Evolutionary conservation across 345 rosid genomes (phyloP), one percentile per base, ranked within the genome.

Genomic region (Populus deltoides): DNA sequence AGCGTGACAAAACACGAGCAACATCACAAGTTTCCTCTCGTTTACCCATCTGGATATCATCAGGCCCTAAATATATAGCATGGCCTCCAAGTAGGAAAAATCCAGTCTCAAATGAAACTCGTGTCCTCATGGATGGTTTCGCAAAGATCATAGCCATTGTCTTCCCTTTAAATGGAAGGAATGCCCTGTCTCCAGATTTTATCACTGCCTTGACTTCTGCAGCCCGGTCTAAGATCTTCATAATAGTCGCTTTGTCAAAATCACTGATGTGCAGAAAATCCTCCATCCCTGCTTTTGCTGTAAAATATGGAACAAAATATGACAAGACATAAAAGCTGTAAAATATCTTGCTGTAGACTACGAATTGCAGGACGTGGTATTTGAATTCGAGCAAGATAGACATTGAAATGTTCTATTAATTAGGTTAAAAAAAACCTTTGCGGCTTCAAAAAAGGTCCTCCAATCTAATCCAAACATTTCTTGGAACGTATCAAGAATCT

Each of bases 21-120:
- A 93, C 94, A 73, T 96, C 98, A 10, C 94, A 94, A 68, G 99
- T 93, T 79, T 93, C 98, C 85, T 96, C 99, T 4, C 97, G 86
- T 81, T 89, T 92, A 49, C 99, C 99, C 98, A 92, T 96, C 90
- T 93, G 97, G 66, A 96, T 92, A 72, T 96, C 99, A 85, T 90
- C 68, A 3, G 97, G 99, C 70, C 98, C 98, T 41, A 93, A 86
- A 82, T 93, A 96, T 33, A 96, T 39, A 24, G 98, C 97, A 89
- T 96, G 99, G 9, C 99, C 99, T 35, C 98, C 98, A 22, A 96
- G 92, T 88, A 96, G 89, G 90, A 73, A 92, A 79, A 96, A 96
- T 0, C 99, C 98, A 63, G 98, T 88, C 90, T 96, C 99, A 70
- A 96, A 92, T 24, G 98, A 96, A 86, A 96, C 98, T 27, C 97